These are phyloP conservation scores for Aspergillus thermomutatus DNA, from an alignment of 2,329 filamentous ascomycete genomes.

Conservation along the genomic window DNA sequence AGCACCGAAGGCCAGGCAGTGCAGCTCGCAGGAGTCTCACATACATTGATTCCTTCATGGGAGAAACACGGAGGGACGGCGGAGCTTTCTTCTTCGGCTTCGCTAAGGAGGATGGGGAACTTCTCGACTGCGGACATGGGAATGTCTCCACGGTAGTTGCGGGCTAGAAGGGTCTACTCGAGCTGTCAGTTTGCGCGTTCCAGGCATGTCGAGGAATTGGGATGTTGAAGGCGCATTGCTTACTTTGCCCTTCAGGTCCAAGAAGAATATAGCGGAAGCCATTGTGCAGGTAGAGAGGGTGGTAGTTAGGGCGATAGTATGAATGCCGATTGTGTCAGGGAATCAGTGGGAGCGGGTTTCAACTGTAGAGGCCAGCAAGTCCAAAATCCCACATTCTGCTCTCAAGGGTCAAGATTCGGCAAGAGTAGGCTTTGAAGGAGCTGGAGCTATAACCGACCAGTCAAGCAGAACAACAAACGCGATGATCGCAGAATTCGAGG, in stretches of 20 bases:
- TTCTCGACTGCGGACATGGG: slow-evolving; percentile 99
- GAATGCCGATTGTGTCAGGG: slow-evolving; percentile 4
- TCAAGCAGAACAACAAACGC: not conserved
- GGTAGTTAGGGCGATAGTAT: slow-evolving; percentile 2
- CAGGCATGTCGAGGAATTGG: slow-evolving; percentile 5
- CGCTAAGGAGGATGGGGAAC: slow-evolving; percentile 90
- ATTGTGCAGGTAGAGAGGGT: slow-evolving; percentile 52
- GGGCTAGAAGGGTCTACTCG: slow-evolving; percentile 84
- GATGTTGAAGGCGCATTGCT: slow-evolving; percentile 15
- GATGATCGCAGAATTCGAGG: not conserved
- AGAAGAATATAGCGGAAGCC: slow-evolving; percentile 97
- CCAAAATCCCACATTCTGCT: slow-evolving; percentile 19
- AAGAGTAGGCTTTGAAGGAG: not conserved
- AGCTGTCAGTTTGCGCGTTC: slow-evolving; percentile 18
- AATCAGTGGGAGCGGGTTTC: slow-evolving; percentile 13
- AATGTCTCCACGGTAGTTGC: slow-evolving; percentile 97
- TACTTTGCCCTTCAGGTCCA: slow-evolving; percentile 99
- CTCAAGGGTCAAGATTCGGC: not conserved
- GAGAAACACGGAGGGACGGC: slow-evolving; percentile 97
- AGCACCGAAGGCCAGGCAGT: slow-evolving; percentile 3
- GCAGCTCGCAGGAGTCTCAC: slow-evolving; percentile 32
- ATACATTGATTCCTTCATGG: slow-evolving; percentile 94
- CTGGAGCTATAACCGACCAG: not conserved
- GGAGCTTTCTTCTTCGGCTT: slow-evolving; percentile 98
- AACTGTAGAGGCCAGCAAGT: slow-evolving; percentile 19